Evolutionary conservation across 257 asterid genomes (phyloP), one percentile per base, ranked within the genome.

Genomic region (Verbascum thapsus): DNA sequence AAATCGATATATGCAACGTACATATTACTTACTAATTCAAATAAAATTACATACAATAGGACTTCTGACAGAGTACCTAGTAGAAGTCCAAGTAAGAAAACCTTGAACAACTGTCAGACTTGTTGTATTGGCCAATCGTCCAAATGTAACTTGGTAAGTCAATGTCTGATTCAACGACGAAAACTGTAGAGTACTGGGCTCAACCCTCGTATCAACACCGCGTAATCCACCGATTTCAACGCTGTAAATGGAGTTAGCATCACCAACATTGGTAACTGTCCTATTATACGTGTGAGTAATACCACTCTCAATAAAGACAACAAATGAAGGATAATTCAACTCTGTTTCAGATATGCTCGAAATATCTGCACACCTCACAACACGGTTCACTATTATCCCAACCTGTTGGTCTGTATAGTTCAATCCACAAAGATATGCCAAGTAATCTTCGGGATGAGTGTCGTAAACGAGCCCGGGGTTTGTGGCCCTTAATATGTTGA

Each of bases 391-490:
- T 8, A 72, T 22, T 4, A 8, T 53, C 7, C 16, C 8, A 0
- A 72, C 39, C 18, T 66, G 54, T n/a, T 45, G 39, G 12, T 35
- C 60, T 18, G 69, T 72, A 35, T 72, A 72, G 11, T 38, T 53
- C 19, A 72, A 12, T 17, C 77, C 73, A 8, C 77, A 72, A 1
- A 71, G 17, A 20, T 63, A 63, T 5, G 76, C 54, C 5, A 56
- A 32, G 26, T 63, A 71, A 8, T 71, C 77, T 3, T 18, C 59
- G 4, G 69, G 60, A 10, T 59, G 44, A 3, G 53, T 52, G 54
- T 72, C 69, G 1, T 66, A 72, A 48, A 72, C 16, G 8, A 72
- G 73, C 7, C 73, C 73, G 7, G 77, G 77, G 45, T 72, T 66
- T 20, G 20, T 72, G 12, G 69, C 77, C 11, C 30, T 51, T 1